Evolutionary conservation across 202 grass and related monocot genomes (phyloP), one percentile per base, ranked within the genome.

Genomic region (Zizania palustris): DNA sequence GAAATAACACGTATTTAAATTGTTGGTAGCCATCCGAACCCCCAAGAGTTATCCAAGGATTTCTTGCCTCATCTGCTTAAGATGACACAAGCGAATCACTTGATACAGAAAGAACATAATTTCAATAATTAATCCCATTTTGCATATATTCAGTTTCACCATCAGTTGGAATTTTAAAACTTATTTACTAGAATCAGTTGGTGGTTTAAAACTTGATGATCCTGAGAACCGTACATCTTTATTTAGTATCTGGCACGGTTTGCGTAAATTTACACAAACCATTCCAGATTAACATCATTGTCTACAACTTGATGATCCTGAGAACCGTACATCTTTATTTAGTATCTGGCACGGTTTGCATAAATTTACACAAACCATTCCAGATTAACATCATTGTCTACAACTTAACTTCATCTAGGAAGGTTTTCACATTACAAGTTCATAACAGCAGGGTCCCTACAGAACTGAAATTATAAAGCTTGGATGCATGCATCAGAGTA

Each of bases 21-120:
- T 55, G 50, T 18, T 72, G 50, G 11, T 53, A 56, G 50, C 14
- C 69, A 57, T 12, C 35, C 21, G 22, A 46, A 76, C 33, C 65
- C 45, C 36, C 46, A 40, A 76, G 9, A 65, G 8, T 15, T 76
- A 76, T 63, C 59, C 44, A 63, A 72, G n/a, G 53, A 63, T 45
- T 41, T 71, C 16, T 39, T 51, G 50, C 41, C 6, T 71, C 18
- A 39, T 60, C 10, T 40, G 44, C 33, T 75, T 44, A 64, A 21
- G 33, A 16, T 40, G 68, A 13, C 0, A 16, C 14, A 51, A 37
- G 12, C 16, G 65, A 65, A 43, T 63, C 61, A 18, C 15, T 63
- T 18, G 35, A 37, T 15, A 16, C 7, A 3, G 35, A 14, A 16
- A 39, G 35, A 7, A 63, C n/a, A 7, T 3, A 63, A n/a, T 63